phyloP scores from a whole-genome alignment of 805 yeast species.

The Wickerhamomyces mucosus region DNA sequence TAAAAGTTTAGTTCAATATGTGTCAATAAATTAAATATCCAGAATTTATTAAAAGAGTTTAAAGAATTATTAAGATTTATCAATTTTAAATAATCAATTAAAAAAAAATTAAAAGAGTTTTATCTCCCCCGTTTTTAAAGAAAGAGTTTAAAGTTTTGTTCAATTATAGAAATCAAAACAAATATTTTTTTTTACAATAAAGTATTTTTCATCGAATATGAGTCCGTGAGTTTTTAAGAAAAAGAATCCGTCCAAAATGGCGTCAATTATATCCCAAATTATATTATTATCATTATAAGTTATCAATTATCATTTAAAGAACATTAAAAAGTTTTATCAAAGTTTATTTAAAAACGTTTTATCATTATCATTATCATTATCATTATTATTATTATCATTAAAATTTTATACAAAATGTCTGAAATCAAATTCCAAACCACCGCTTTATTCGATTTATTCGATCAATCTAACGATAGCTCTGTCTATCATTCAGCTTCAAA shows the following conservation, averaged over 20 bases:
- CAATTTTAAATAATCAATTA: too few relatives aligned
- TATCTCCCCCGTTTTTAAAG: too few relatives aligned
- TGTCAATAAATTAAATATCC: too few relatives aligned
- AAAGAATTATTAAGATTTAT: too few relatives aligned
- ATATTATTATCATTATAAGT: constrained; percentile 2
- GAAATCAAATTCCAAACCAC: constrained; percentile 11
- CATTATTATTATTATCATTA: constrained; percentile 4
- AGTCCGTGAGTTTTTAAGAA: constrained; percentile 15
- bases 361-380: constrained; percentile 1
- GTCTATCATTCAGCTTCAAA: constrained; percentile 9
- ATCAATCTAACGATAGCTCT: constrained; percentile 6
- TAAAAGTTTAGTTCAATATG: too few relatives aligned
- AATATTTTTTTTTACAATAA: too few relatives aligned
- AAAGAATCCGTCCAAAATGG: constrained; percentile 18
- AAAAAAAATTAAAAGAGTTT: too few relatives aligned
- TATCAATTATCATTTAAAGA: constrained; percentile 3
- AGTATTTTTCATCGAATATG: constrained; percentile 12
- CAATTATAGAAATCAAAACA: too few relatives aligned
- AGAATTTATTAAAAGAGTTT: too few relatives aligned
- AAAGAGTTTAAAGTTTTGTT: too few relatives aligned
- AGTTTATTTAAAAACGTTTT: constrained; percentile 3
- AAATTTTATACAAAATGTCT: constrained; percentile 3
- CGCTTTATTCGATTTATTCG: constrained; percentile 20
- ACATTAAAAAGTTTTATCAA: constrained; percentile 3
- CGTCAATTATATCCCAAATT: constrained; percentile 11